Conservation (phyloP, 2,329 filamentous ascomycete species). For the Fusarium chuoi region DNA sequence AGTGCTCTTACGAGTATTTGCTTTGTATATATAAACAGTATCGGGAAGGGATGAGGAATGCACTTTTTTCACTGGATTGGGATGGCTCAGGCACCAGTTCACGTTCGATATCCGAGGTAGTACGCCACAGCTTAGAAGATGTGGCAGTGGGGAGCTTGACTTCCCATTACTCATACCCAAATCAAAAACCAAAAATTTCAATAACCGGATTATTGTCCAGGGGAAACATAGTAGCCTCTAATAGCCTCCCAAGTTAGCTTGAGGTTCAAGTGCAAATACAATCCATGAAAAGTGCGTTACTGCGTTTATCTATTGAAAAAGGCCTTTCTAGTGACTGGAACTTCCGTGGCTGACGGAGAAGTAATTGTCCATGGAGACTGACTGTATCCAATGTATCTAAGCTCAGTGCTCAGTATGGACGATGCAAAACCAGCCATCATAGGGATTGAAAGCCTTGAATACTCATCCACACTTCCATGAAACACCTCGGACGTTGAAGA, state of each 20-base stretch:
- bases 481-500: slow-evolving; percentile 12
- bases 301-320: slow-evolving; percentile 20
- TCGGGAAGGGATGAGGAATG: slow-evolving; percentile 35
- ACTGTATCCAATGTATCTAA: slow-evolving; percentile 9
- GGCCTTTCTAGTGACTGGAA: background rate
- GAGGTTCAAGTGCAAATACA: background rate
- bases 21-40: slow-evolving; percentile 46
- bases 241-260: background rate
- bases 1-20: slow-evolving; percentile 44
- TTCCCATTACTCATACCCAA: slow-evolving; percentile 12
- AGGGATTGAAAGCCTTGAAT: background rate
- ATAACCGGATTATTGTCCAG: background rate
- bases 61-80: slow-evolving; percentile 35
- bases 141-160: slow-evolving; percentile 19
- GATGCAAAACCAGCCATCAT: background rate
- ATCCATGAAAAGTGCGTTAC: background rate
- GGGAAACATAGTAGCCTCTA: background rate
- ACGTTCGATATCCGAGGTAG: slow-evolving; percentile 31
- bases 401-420: background rate
- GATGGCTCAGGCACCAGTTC: slow-evolving; percentile 26
- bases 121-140: slow-evolving; percentile 14
- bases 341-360: background rate
- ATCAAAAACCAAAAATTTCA: slow-evolving; percentile 31
- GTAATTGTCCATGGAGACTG: background rate
- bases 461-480: background rate